Evolutionary conservation across 176 grass and related monocot species (phyloP).

Genomic region (Juncus effusus): DNA sequence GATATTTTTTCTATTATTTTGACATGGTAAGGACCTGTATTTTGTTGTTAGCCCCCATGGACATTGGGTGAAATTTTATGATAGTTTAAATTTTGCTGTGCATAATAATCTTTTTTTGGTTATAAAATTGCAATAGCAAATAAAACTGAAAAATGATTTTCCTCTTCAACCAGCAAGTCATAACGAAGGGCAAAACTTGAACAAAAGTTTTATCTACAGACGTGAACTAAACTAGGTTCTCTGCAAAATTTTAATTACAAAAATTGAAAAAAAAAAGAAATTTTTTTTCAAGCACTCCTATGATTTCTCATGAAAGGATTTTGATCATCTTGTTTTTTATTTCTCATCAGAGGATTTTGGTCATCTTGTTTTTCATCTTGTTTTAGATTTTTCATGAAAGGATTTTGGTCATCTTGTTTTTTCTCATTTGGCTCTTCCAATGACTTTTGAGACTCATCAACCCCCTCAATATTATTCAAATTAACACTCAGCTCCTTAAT

Average conservation of each 20-base stretch:
- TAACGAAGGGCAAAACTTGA: too few species aligned
- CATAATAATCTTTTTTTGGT: too few species aligned
- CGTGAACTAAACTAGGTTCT: not conserved
- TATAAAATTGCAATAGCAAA: too few species aligned
- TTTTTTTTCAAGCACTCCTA: not conserved
- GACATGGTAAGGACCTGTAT: not conserved
- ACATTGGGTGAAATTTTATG: too few species aligned
- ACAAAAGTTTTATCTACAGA: too few species aligned
- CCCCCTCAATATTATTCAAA: conserved; percentile 15
- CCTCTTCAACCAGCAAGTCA: too few species aligned
- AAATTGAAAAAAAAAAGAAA: not conserved
- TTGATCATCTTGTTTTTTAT: not conserved
- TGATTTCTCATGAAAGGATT: conserved; percentile 16
- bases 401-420: conserved; percentile 9
- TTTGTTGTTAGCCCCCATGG: too few species aligned
- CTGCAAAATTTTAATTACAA: conserved; percentile 19
- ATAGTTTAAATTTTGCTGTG: too few species aligned
- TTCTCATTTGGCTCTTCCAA: conserved; percentile 2
- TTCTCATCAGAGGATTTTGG: not conserved
- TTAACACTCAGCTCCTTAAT: conserved; percentile 25
- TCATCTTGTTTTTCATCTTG: conserved; percentile 7
- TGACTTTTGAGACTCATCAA: conserved; percentile 13
- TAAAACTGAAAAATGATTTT: too few species aligned
- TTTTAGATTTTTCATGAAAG: too few species aligned
- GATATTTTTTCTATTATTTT: not conserved